These are phyloP conservation scores for Fusarium coffeatum DNA, from an alignment of 2,329 filamentous ascomycete genomes.

Conservation along the genomic window DNA sequence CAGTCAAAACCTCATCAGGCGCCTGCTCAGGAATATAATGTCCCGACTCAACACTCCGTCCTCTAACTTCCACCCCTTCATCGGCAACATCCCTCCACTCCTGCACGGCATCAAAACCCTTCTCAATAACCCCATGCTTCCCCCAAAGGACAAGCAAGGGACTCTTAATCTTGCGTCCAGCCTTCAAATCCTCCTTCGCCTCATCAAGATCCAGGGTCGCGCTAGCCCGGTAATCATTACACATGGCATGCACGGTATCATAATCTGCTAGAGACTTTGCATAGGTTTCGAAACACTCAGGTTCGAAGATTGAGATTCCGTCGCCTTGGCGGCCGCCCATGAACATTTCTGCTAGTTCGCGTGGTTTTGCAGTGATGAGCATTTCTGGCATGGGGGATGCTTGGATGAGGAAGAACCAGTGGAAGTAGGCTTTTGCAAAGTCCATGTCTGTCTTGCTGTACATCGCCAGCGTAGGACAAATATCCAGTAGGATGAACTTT, in stretches of 20 bases:
- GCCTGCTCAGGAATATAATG: conserved; percentile 65
- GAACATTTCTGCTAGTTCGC: conserved; percentile 56
- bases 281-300: conserved; percentile 55
- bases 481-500: conserved; percentile 61
- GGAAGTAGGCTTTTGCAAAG: conserved; percentile 64
- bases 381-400: conserved; percentile 62
- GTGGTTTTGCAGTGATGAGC: conserved; percentile 54
- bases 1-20: conserved; percentile 58
- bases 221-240: conserved; percentile 67
- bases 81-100: conserved; percentile 64
- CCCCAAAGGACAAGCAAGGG: conserved; percentile 65
- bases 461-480: conserved; percentile 67
- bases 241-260: conserved; percentile 60
- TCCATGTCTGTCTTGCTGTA: conserved; percentile 57
- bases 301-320: conserved; percentile 51
- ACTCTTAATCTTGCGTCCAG: conserved; percentile 57
- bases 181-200: conserved; percentile 57
- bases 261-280: conserved; percentile 55
- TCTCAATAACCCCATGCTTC: conserved; percentile 60
- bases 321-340: conserved; percentile 54
- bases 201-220: conserved; percentile 65
- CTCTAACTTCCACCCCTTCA: conserved; percentile 51
- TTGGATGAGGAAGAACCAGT: conserved; percentile 71
- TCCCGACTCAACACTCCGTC: conserved; percentile 58
- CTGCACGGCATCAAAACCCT: conserved; percentile 59